These are phyloP conservation scores for Phytophthora uliginosa DNA, from an alignment of 352 stramenopile species.

Conservation along the genomic window DNA sequence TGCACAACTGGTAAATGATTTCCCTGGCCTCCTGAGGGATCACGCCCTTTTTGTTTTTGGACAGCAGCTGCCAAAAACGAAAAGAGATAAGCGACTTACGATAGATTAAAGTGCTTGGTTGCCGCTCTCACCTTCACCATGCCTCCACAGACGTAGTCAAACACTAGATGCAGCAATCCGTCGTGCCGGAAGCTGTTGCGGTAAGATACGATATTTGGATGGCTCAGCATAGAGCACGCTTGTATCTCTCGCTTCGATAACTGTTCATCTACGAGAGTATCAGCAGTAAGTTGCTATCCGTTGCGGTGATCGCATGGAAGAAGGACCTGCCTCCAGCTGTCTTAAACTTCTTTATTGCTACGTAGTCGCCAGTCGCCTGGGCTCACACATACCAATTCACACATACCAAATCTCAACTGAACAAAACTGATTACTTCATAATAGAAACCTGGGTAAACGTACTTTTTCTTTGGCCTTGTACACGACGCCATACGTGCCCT, in stretches of 20 bases:
- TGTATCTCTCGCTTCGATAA: constrained; percentile 86
- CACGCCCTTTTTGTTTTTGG: constrained; percentile 69
- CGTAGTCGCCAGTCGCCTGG: constrained; percentile 67
- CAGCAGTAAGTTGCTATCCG: constrained; percentile 1
- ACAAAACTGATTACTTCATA: neutral
- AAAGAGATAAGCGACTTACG: neutral
- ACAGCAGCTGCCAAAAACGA: constrained; percentile 51
- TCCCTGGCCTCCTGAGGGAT: constrained; percentile 55
- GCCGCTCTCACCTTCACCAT: constrained; percentile 69
- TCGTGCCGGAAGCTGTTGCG: constrained; percentile 86
- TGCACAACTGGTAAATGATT: constrained; percentile 79
- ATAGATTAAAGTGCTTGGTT: neutral
- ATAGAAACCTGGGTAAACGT: neutral
- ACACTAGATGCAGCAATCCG: constrained; percentile 80
- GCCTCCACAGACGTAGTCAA: constrained; percentile 77
- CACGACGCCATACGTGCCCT: constrained; percentile 87
- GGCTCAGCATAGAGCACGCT: constrained; percentile 85
- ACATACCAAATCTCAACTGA: neutral
- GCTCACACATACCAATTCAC: neutral
- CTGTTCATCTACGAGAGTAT: constrained; percentile 60
- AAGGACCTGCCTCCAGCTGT: constrained; percentile 50
- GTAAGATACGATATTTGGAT: constrained; percentile 86
- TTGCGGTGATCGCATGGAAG: neutral
- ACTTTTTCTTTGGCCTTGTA: constrained; percentile 88
- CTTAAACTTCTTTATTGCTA: constrained; percentile 91